phyloP scores from a whole-genome alignment of 2,329 filamentous ascomycete genomes.

The Aspergillus sp. region DNA sequence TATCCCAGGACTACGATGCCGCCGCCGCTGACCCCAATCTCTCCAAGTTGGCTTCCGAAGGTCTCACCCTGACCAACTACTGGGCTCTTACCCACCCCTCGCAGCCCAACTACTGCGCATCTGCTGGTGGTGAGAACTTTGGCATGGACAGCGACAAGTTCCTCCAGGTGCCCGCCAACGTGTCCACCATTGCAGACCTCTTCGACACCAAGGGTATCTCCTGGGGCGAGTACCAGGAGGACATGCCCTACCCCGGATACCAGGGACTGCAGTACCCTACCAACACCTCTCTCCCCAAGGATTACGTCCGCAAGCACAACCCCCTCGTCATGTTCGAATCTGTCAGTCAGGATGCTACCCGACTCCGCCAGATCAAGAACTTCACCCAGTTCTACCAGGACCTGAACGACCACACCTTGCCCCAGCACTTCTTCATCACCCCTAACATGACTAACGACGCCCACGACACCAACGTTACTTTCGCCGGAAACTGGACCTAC shows the following conservation, averaged over 20 bases:
- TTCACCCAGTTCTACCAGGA: conserved; percentile 65
- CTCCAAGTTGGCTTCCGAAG: conserved; percentile 34
- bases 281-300: conserved; percentile 61
- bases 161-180: conserved; percentile 52
- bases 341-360: conserved; percentile 54
- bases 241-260: conserved; percentile 70
- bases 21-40: conserved; percentile 54
- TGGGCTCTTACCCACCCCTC: conserved; percentile 66
- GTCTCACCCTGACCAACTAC: conserved; percentile 58
- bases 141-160: conserved; percentile 67
- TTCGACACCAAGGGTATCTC: conserved; percentile 60
- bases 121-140: conserved; percentile 67
- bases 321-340: conserved; percentile 61
- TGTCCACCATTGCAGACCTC: conserved; percentile 64
- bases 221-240: conserved; percentile 73
- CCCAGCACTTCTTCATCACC: conserved; percentile 60
- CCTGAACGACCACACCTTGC: conserved; percentile 57
- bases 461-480: conserved; percentile 68
- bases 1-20: conserved; percentile 52
- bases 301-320: conserved; percentile 83
- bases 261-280: conserved; percentile 57
- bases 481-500: conserved; percentile 66
- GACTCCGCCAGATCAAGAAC: conserved; percentile 69
- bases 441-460: conserved; percentile 61
- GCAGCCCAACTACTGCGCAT: conserved; percentile 70